phyloP scores from a whole-genome alignment of 2,329 filamentous ascomycete genomes.

The Fusarium drepaniforme region DNA sequence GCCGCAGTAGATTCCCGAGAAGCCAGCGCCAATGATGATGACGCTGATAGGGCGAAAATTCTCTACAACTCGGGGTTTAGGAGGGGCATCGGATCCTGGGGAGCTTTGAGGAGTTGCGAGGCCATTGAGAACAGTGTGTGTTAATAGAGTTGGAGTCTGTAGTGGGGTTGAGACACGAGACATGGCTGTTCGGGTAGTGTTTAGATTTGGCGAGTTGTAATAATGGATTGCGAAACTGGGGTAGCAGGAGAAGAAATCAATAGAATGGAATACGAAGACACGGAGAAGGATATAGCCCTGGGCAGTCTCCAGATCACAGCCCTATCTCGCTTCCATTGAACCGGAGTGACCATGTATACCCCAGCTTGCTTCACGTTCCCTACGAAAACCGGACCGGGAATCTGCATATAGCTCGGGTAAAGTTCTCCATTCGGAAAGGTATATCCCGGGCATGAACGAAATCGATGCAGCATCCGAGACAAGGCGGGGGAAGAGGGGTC shows the following conservation, averaged over 20 bases:
- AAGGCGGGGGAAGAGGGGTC: not conserved
- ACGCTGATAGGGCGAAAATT: conserved; percentile 2
- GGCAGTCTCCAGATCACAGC: not conserved
- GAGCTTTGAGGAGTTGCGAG: not conserved
- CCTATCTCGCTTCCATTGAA: not conserved
- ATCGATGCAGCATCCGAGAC: not conserved
- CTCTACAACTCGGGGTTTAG: not conserved
- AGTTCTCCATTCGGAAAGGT: not conserved
- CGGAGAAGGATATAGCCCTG: not conserved
- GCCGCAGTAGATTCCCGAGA: conserved; percentile 9
- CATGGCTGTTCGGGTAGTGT: not conserved
- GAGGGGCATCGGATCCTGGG: not conserved
- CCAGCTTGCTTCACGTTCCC: not conserved
- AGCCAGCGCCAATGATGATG: conserved; percentile 7
- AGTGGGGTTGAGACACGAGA: not conserved
- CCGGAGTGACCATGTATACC: not conserved
- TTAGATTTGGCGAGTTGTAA: not conserved
- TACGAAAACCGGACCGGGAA: not conserved
- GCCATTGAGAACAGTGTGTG: not conserved
- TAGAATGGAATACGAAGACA: not conserved
- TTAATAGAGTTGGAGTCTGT: not conserved
- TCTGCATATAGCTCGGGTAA: not conserved
- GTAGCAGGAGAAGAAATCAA: not conserved
- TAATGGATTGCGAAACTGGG: not conserved
- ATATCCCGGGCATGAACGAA: not conserved